Base-by-base conservation (phyloP, 1,139 yeast species). In the Candida sanyaensis region DNA sequence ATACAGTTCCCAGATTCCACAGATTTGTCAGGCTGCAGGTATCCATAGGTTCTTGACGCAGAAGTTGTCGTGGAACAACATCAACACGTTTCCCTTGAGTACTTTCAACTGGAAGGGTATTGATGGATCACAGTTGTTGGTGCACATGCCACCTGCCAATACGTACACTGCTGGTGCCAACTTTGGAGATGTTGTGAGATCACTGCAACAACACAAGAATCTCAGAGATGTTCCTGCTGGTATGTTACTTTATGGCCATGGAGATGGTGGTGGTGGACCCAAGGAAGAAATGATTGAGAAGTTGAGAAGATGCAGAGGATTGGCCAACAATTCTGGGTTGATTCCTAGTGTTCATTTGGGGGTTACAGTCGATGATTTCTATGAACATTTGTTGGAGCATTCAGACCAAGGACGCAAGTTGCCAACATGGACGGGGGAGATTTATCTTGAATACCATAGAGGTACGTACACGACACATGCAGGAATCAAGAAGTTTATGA, bases 261-360 rank as follows among this genome's bases (percentile, higher is more conserved):
- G 99, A 61, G 99, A 93, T 62, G 99, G 99, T 57, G 99, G 99
- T 53, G 98, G 98, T 55, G 99, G 99, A 5, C 98, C 98, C 36
- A 86, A 90, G 4, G 88, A 88, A 40, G 96, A 88, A 61, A 92
- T 91, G 96, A 62, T 93, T 54, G 97, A 93, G 63, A 91, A 90
- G 64, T 75, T 93, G 59, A 83, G 98, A 64, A 82, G 98, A 58
- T 86, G 93, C 64, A 80, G 98, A 61, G 97, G 97, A 17, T 68
- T 92, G 52, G 80, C 91, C 28, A 88, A 92, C 62, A 86, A 86
- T 9, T 84, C 85, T 23, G 96, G 92, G n/a, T 81, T 81, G 44
- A 77, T 83, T 53, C 98, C 98, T 6, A 79, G 88, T 1, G 88
- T 91, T 28, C 85, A 88, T 49, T 70, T 87, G 51, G 96, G 96